Percentiles rank a stretch among this genome's conserved stretches.
Evolutionary conservation across 2,329 filamentous ascomycete species (phyloP).

Genomic region (Alternaria panax): DNA sequence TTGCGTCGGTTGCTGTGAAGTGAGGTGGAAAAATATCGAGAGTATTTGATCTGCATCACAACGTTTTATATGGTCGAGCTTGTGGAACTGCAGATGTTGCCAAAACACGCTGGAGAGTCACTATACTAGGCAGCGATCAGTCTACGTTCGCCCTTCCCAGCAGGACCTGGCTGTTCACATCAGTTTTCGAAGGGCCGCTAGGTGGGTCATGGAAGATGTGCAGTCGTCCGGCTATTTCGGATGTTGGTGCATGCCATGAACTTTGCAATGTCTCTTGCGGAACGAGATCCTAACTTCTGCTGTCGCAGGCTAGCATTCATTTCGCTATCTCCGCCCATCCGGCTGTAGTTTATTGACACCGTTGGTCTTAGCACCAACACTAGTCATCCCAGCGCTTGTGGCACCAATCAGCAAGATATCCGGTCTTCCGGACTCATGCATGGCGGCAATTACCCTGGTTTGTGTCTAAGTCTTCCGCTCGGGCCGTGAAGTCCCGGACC

Average conservation of each 20-base stretch:
- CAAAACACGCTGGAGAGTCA: neutral
- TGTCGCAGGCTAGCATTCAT: neutral
- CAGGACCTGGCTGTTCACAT: neutral
- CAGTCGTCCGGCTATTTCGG: neutral
- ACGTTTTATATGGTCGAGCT: constrained; percentile 1
- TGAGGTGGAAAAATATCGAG: neutral
- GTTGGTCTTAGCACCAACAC: neutral
- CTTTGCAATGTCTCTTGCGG: neutral
- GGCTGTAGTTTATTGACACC: neutral
- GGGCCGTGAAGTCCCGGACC: neutral
- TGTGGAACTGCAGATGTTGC: neutral
- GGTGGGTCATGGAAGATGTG: neutral
- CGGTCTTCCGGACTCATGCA: neutral
- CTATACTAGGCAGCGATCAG: neutral
- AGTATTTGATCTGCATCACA: neutral
- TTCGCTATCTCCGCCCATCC: neutral
- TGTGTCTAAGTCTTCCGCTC: neutral
- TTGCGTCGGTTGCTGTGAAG: neutral
- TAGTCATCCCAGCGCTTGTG: neutral
- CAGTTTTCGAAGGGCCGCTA: neutral
- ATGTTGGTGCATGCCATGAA: neutral
- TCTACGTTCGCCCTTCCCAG: neutral
- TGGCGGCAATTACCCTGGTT: neutral
- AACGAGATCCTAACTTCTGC: neutral
- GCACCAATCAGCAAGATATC: neutral